Base-by-base conservation (phyloP, 1,139 yeast genomes). In the Debaryomyces sp. region DNA sequence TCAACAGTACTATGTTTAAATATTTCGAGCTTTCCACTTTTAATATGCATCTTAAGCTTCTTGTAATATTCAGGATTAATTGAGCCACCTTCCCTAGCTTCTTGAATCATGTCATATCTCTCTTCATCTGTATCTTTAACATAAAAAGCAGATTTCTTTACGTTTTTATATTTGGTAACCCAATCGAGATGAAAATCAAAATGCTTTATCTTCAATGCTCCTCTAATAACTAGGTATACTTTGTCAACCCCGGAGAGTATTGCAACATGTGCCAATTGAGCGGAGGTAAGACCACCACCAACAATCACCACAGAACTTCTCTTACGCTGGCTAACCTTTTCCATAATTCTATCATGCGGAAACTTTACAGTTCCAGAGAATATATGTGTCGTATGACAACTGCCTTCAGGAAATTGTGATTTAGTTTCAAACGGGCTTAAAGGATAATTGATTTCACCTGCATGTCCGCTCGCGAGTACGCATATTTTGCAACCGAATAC, bases 161-260 rank as follows among this genome's bases (percentile, higher is more conserved):
- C 72, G 47, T 72, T 73, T 52, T 71, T 71, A 55, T 75, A 77
- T 53, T 77, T 77, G 17, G 81, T 73, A n/a, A 77, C 81, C 81
- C 81, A 77, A 50, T 77, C 81, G 42, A 77, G 61, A 53, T 76
- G 80, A 55, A 77, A 77, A 52, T 77, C 82, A 59, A 77, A 77
- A 53, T 77, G 81, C 55, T 77, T 77, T 42, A 77, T 69, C 52
- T 75, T 77, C 41, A 76, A 51, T 3, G 69, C 65, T 0, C 80
- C 77, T 46, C 81, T 63, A 18, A 73, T 57, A 12, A 77, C 49
- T 8, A 75, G 62, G 40, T 67, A 65, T 0, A 75, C 71, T 22
- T 67, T 64, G 5, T 55, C 53, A 10, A 75, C 61, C 0, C 74
- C 75, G 6, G 57, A 49, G 12, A 52, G 58, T 4, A 73, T 62